Conservation (phyloP, 2,329 filamentous ascomycete species). For the Bipolaris gigantea region DNA sequence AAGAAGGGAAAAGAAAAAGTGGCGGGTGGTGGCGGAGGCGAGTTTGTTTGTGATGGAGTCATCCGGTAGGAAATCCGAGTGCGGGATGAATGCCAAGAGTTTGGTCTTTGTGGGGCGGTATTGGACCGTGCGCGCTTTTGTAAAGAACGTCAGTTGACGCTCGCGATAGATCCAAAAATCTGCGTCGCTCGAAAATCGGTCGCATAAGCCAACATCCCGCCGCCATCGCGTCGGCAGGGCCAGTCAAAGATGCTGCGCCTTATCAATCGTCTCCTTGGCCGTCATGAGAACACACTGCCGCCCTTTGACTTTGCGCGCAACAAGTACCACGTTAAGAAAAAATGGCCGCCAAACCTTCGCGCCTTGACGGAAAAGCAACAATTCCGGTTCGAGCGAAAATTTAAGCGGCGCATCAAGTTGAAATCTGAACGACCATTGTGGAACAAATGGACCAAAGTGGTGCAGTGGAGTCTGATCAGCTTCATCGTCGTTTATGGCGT, state of each 20-base stretch:
- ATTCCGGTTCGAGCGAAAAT: conserved; percentile 77
- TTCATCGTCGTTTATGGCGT: conserved; percentile 58
- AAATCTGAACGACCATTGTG: conserved; percentile 65
- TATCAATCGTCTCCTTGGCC: conserved; percentile 54
- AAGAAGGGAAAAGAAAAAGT: conserved; percentile 16
- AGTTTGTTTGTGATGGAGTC: conserved; percentile 1
- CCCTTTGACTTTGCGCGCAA: conserved; percentile 54
- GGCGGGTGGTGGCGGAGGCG: conserved; percentile 3
- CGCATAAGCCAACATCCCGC: background rate
- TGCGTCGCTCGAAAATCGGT: conserved; percentile 3
- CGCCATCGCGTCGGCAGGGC: conserved; percentile 4
- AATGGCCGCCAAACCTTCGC: conserved; percentile 77
- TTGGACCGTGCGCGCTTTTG: conserved; percentile 3
- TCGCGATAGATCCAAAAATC: conserved; percentile 10
- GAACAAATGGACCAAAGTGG: conserved; percentile 66
- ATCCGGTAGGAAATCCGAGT: background rate
- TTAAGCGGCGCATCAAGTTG: conserved; percentile 68
- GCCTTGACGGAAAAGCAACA: conserved; percentile 71
- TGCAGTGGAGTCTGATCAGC: conserved; percentile 57
- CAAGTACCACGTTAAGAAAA: conserved; percentile 67
- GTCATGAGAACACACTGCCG: conserved; percentile 45
- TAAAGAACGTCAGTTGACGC: conserved; percentile 19
- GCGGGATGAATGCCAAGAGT: conserved; percentile 3
- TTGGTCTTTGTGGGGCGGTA: background rate
- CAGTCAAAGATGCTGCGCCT: conserved; percentile 29